These are phyloP conservation scores for Amanita rubescens DNA, from an alignment of 768 basidiomycete species.

Conservation along the genomic window DNA sequence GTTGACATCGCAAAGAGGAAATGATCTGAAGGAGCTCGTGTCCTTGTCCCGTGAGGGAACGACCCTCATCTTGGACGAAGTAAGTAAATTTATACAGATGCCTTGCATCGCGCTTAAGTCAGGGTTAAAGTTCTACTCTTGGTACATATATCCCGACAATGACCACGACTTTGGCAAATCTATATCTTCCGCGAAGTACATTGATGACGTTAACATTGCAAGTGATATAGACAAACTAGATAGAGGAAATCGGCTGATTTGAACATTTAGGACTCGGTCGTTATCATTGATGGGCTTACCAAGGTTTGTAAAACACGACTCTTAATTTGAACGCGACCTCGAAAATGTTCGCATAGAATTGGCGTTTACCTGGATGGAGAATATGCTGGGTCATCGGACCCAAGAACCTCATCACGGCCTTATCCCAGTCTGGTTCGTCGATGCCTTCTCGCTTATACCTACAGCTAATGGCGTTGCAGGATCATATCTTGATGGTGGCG, in stretches of 20 bases:
- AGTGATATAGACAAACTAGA: constrained; percentile 8
- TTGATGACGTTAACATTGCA: constrained; percentile 80
- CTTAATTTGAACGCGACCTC: not conserved
- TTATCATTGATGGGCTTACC: constrained; percentile 89
- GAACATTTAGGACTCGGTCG: constrained; percentile 53
- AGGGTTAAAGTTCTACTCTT: constrained; percentile 75
- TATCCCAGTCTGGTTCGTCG: constrained; percentile 77
- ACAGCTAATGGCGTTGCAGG: constrained; percentile 24
- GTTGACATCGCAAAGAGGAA: constrained; percentile 39
- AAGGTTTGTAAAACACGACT: constrained; percentile 42
- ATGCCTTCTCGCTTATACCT: not conserved
- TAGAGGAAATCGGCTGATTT: not conserved
- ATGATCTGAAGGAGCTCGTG: constrained; percentile 78
- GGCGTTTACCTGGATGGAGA: constrained; percentile 93
- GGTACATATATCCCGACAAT: constrained; percentile 87
- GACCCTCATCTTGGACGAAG: constrained; percentile 83
- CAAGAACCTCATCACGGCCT: constrained; percentile 78
- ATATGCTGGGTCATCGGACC: constrained; percentile 93
- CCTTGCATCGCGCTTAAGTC: not conserved
- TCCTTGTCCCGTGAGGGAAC: constrained; percentile 65
- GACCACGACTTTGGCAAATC: constrained; percentile 69
- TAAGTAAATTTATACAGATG: constrained; percentile 17
- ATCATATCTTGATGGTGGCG: constrained; percentile 92
- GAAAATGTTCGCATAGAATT: constrained; percentile 51
- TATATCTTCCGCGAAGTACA: constrained; percentile 73